Conservation (phyloP, 169 alveolate species). For the Fabrea salina region DNA sequence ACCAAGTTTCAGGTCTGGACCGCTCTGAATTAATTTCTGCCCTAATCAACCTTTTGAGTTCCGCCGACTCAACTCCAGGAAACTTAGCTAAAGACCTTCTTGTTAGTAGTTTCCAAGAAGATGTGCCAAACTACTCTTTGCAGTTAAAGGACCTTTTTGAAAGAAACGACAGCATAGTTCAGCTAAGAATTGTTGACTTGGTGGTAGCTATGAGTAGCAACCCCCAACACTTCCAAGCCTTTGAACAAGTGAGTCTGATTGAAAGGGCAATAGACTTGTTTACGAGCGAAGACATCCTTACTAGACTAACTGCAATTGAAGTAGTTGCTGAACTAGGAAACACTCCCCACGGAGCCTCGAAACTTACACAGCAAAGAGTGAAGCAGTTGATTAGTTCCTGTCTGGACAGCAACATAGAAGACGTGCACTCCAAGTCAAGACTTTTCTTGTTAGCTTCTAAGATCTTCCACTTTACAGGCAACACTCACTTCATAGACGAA, state of each 20-base stretch:
- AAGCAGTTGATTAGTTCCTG: background rate
- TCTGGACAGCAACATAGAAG: background rate
- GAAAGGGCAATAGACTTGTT: background rate
- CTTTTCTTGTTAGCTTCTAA: background rate
- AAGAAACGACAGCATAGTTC: background rate
- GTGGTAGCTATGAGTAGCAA: background rate
- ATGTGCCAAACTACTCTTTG: no score
- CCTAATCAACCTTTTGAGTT: no score
- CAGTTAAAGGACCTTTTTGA: background rate
- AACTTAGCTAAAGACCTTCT: no score
- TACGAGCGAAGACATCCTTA: background rate
- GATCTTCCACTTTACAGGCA: background rate
- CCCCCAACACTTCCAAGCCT: background rate
- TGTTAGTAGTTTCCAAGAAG: no score
- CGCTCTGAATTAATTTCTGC: no score
- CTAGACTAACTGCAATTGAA: background rate
- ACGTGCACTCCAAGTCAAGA: background rate
- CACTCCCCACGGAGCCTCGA: background rate
- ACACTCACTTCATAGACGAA: background rate
- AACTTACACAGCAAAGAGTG: background rate
- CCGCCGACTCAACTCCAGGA: no score
- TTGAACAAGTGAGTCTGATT: background rate
- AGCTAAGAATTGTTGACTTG: background rate
- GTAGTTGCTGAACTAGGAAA: constrained; percentile 25
- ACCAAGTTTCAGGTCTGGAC: no score